Percentiles rank a stretch among this genome's conserved stretches.
phyloP scores from a whole-genome alignment of 2,329 filamentous ascomycete species.

The Fusarium fujikuroi region DNA sequence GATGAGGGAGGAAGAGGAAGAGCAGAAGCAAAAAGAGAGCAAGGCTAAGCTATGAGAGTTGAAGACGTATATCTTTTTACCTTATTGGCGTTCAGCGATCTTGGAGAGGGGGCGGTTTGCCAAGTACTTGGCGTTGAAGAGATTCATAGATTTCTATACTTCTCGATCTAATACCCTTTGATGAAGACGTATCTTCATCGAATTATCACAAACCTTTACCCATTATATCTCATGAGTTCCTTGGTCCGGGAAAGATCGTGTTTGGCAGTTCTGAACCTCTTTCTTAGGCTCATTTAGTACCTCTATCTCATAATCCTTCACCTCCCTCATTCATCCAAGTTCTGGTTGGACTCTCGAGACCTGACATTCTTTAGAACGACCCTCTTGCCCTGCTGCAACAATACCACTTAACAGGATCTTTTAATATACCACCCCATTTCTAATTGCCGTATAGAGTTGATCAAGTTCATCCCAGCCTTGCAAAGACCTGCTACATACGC shows the following conservation, averaged over 20 bases:
- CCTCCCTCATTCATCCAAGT: constrained; percentile 81
- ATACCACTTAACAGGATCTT: constrained; percentile 79
- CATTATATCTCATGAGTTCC: constrained; percentile 84
- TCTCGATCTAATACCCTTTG: constrained; percentile 20
- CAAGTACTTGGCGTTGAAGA: not conserved
- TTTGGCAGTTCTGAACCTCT: not conserved
- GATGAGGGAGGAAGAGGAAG: constrained; percentile 51
- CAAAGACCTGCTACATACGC: constrained; percentile 80
- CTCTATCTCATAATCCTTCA: constrained; percentile 62
- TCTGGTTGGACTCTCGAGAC: constrained; percentile 77
- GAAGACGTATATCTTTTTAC: constrained; percentile 5
- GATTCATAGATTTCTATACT: not conserved
- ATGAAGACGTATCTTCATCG: constrained; percentile 1
- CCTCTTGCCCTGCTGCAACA: constrained; percentile 84
- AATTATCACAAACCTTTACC: constrained; percentile 58
- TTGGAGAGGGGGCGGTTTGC: not conserved
- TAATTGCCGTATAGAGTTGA: constrained; percentile 76
- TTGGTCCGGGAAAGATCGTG: constrained; percentile 75
- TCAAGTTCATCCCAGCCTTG: constrained; percentile 76
- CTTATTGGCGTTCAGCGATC: constrained; percentile 7
- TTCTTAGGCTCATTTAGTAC: not conserved
- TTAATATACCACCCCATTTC: constrained; percentile 69
- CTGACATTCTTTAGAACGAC: constrained; percentile 89
- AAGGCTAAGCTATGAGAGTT: constrained; percentile 53
- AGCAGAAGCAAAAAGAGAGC: constrained; percentile 22